Evolutionary conservation across 768 basidiomycete genomes (phyloP), one percentile per base, ranked within the genome.

Genomic region (Leccinum imitatum): DNA sequence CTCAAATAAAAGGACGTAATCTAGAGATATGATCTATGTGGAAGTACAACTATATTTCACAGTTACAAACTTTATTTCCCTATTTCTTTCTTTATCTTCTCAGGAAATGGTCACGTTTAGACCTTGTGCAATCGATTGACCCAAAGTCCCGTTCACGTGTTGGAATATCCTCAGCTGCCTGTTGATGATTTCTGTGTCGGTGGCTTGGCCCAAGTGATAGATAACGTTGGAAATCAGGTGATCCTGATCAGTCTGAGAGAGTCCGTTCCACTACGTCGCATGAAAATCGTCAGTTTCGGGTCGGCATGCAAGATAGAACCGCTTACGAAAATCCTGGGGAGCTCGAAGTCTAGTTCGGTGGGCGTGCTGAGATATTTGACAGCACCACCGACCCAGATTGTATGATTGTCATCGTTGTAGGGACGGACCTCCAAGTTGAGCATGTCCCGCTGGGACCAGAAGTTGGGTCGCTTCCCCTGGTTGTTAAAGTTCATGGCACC

Each of bases 361-460:
- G 76, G 72, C 13, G 66, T 64, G 41, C 75, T 72, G 37, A 79
- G 63, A 30, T 71, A 73, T 37, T 70, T 74, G 50, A 79, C 71
- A 5, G 77, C 78, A 48, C 78, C 78, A 17, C 78, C 77, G 6
- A 67, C 68, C 78, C 78, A 78, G 50, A 71, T 68, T 50, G 76
- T 77, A 57, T 79, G 77, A 31, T 75, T 77, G 15, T 78, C 77
- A 31, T 77, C 73, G 37, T 74, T 69, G 62, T 75, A 78, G 10
- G 73, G 69, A 6, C 72, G 71, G 21, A 66, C 64, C 33, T 65
- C 67, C 21, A 79, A 67, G 44, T 73, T 63, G 52, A 78, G 71
- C 54, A 69, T 59, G 56, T 71, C 67, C 51, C 72, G 68, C 27
- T 77, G 76, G 3, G 77, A 77, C 57, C 72, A 65, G 64, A 75